phyloP scores from a whole-genome alignment of 768 basidiomycete genomes.

The Coprinopsis strossmayeri region DNA sequence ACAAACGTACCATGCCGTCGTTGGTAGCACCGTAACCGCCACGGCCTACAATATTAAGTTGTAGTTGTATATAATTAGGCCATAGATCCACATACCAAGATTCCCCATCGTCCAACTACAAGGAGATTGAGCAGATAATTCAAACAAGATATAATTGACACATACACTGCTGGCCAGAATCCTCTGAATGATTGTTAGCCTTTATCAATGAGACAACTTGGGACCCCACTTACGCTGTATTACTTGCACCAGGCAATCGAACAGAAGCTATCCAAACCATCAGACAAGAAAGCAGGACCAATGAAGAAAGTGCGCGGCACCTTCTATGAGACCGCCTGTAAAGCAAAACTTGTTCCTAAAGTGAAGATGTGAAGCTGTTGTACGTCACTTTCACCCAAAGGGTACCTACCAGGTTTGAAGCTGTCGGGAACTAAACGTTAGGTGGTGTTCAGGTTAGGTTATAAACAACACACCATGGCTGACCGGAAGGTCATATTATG shows the following conservation, averaged over 20 bases:
- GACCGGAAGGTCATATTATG: slow-evolving; percentile 68
- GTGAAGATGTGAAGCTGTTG: slow-evolving; percentile 35
- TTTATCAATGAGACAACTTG: neutral
- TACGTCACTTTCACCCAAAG: neutral
- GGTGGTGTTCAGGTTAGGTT: too few relatives aligned
- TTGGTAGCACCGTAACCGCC: slow-evolving; percentile 69
- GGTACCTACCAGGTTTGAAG: slow-evolving; percentile 25
- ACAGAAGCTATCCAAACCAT: slow-evolving; percentile 34
- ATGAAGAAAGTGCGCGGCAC: too few relatives aligned
- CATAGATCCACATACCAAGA: slow-evolving; percentile 30
- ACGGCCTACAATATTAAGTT: slow-evolving; percentile 32
- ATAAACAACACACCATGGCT: slow-evolving; percentile 34
- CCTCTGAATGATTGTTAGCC: slow-evolving; percentile 13
- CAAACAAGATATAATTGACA: too few relatives aligned
- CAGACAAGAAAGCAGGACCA: too few relatives aligned
- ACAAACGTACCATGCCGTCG: slow-evolving; percentile 59
- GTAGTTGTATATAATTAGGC: slow-evolving; percentile 23
- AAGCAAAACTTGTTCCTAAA: slow-evolving; percentile 61
- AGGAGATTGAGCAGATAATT: too few relatives aligned
- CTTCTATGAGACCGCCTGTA: slow-evolving; percentile 65
- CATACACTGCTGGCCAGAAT: slow-evolving; percentile 30
- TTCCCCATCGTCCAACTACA: slow-evolving; percentile 45
- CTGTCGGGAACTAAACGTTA: too few relatives aligned
- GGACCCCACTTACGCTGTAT: slow-evolving; percentile 26
- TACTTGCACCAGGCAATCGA: slow-evolving; percentile 63